Evolutionary conservation across 1,284 basidiomycete genomes (phyloP).

Genomic region (Sutorius eximius): DNA sequence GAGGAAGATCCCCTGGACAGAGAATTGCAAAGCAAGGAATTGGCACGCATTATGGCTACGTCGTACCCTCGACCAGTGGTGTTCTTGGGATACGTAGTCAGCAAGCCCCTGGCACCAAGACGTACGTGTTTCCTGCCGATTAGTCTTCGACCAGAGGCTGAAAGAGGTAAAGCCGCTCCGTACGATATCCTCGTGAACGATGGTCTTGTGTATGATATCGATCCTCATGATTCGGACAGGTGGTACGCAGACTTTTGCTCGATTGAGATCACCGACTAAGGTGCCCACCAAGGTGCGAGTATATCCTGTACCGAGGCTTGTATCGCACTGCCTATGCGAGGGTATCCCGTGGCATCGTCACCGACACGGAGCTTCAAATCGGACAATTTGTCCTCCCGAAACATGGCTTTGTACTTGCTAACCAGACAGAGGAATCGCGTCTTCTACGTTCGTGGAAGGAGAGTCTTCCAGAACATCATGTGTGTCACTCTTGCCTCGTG

Average conservation of each 20-base stretch:
- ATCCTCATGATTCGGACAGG: conserved; percentile 66
- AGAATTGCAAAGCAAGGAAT: conserved; percentile 81
- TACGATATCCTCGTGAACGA: conserved; percentile 82
- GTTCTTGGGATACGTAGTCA: conserved; percentile 88
- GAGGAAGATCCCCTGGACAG: conserved; percentile 89
- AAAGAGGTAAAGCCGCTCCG: conserved; percentile 59
- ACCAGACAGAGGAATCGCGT: conserved; percentile 62
- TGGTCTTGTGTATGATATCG: conserved; percentile 74
- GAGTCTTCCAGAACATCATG: conserved; percentile 61
- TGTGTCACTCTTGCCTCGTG: conserved; percentile 35
- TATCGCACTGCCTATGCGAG: conserved; percentile 79
- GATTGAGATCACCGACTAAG: neutral
- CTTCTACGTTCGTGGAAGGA: conserved; percentile 71
- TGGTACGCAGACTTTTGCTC: conserved; percentile 49
- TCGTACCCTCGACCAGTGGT: conserved; percentile 78
- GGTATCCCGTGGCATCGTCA: conserved; percentile 68
- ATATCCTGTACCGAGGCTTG: conserved; percentile 81
- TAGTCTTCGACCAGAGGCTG: conserved; percentile 7
- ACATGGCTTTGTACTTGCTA: conserved; percentile 50
- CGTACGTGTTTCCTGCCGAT: conserved; percentile 46
- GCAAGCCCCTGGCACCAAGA: conserved; percentile 67
- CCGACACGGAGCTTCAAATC: conserved; percentile 77
- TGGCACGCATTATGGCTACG: conserved; percentile 78
- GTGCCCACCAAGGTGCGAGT: conserved; percentile 71
- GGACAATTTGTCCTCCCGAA: conserved; percentile 78